Evolutionary conservation across 305 asterid species (phyloP), one percentile per base, ranked within the genome.

Genomic region (Fraxinus floribunda): DNA sequence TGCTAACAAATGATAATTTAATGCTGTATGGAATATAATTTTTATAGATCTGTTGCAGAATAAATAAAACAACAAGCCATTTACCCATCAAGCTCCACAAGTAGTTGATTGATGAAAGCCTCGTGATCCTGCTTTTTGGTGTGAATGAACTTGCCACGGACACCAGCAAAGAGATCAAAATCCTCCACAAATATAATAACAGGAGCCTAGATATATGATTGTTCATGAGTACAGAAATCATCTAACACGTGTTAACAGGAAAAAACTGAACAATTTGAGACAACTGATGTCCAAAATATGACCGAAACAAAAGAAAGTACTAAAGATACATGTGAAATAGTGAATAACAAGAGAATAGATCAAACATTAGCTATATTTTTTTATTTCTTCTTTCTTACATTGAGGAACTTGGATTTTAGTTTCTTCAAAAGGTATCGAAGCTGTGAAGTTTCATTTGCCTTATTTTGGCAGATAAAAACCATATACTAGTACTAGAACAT

Each of bases 81-180:
- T 86, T 90, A 94, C 99, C 99, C 99, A 82, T 96, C 99, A 86
- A 96, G 98, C 89, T 96, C 99, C 91, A 96, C 98, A 77, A 94
- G 91, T 66, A 96, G 97, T 86, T 96, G 99, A 91, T 96, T 96
- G 87, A 96, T 96, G 88, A 96, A 96, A 85, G 99, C 94, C 89
- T 96, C 98, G 29, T 93, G 98, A 80, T 96, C 99, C 90, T 93
- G 98, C 89, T 92, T 90, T 90, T 92, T 91, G 83, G 98, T 94
- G 90, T 93, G 97, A 78, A 93, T 85, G 85, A 90, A 92, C 88
- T 92, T 91, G 81, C 99, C 99, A 32, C 99, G 93, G 83, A 93
- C 98, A 83, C 99, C 99, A 90, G 98, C 98, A 89, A 96, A 96
- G 88, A 90, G 97, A 85, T 96, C 99, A 83, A 96, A 96, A 79